A percentile compares a stretch with the other conserved stretches of the same genome.
phyloP scores from a whole-genome alignment of 805 yeast species.

The Suhomyces emberorum region DNA sequence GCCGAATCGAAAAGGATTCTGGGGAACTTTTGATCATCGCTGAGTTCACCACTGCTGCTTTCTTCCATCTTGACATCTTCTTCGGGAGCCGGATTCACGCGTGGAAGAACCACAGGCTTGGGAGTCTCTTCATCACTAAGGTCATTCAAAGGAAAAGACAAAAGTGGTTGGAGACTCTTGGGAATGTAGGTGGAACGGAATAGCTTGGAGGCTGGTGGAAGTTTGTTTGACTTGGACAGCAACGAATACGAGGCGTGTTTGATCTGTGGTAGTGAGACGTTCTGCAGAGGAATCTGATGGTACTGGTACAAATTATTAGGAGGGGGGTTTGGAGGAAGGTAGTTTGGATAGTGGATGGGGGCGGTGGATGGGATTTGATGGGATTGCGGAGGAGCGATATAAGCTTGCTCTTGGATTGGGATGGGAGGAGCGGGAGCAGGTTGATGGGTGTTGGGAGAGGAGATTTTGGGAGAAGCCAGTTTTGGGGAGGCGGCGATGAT shows the following conservation, averaged over 20 bases:
- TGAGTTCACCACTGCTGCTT: conserved; percentile 3
- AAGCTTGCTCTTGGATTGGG: conserved; percentile 2
- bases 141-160: conserved; percentile 11
- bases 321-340: not conserved
- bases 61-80: conserved; percentile 4
- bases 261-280: conserved; percentile 4
- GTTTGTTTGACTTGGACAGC: conserved; percentile 1
- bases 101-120: conserved; percentile 1
- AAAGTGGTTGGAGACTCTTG: conserved; percentile 13
- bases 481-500: not conserved
- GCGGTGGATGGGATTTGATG: not conserved
- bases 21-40: conserved; percentile 13
- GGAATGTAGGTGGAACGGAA: conserved; percentile 10
- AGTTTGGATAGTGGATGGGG: not conserved
- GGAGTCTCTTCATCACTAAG: not conserved
- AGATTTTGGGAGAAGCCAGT: not conserved
- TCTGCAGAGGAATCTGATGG: not conserved
- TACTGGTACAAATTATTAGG: not conserved
- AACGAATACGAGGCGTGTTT: not conserved
- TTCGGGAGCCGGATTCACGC: conserved; percentile 8
- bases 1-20: conserved; percentile 32
- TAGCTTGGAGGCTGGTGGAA: conserved; percentile 6
- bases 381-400: conserved; percentile 3
- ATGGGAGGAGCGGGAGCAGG: not conserved
- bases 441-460: not conserved